These are phyloP conservation scores for Beauveria australis DNA, from an alignment of 2,329 filamentous ascomycete genomes.

Conservation along the genomic window DNA sequence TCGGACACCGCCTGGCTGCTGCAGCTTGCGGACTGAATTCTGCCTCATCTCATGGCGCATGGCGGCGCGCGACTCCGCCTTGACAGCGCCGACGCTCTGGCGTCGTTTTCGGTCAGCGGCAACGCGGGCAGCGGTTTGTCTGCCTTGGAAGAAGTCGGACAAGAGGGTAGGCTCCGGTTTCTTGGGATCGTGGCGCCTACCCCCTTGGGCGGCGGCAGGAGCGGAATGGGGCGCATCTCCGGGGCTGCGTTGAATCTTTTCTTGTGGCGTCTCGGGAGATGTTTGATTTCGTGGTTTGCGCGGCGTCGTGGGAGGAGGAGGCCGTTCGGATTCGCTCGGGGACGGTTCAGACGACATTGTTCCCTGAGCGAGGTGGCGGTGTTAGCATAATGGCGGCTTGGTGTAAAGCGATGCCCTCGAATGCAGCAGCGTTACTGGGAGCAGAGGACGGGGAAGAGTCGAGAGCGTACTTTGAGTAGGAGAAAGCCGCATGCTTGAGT, in stretches of 20 bases:
- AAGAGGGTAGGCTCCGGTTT: slow-evolving; percentile 39
- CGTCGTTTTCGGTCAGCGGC: slow-evolving; percentile 44
- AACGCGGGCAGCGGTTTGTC: slow-evolving; percentile 47
- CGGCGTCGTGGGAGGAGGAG: slow-evolving; percentile 7
- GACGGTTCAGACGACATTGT: slow-evolving; percentile 10
- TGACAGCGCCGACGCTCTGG: slow-evolving; percentile 51
- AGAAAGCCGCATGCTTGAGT: slow-evolving; percentile 9
- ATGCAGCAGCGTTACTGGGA: background rate
- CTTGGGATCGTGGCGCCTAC: slow-evolving; percentile 30
- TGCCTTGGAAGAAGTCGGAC: slow-evolving; percentile 49
- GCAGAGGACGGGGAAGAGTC: background rate
- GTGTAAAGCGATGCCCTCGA: background rate
- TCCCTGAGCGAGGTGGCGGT: background rate
- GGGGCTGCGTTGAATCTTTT: slow-evolving; percentile 7
- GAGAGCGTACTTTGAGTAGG: background rate
- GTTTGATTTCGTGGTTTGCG: slow-evolving; percentile 3
- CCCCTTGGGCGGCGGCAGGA: slow-evolving; percentile 26
- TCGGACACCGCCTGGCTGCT: slow-evolving; percentile 58
- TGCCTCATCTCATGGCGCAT: slow-evolving; percentile 45
- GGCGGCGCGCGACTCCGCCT: slow-evolving; percentile 36
- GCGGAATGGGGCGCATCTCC: slow-evolving; percentile 33
- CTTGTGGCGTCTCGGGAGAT: slow-evolving; percentile 9
- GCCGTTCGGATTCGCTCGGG: slow-evolving; percentile 5
- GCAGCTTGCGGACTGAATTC: slow-evolving; percentile 49
- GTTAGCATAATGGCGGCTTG: background rate